Percentiles rank a stretch among this genome's conserved stretches.
Conservation (phyloP, 192 early-diverging fungal species). For the Ambispora gerdemannii region DNA sequence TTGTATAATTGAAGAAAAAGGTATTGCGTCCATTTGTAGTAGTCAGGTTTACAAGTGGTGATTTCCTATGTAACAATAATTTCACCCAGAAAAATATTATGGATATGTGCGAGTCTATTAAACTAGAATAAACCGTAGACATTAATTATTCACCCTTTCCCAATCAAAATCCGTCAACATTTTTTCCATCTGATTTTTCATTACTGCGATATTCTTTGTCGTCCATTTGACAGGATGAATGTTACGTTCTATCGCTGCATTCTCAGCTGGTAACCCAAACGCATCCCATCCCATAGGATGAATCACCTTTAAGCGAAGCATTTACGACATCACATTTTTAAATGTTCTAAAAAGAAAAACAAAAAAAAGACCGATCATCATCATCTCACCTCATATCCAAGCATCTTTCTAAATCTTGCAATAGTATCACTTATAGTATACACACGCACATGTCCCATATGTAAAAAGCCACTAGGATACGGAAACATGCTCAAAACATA, state of each 20-base stretch:
- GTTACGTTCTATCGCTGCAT: slow-evolving; percentile 85
- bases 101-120: background rate
- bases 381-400: slow-evolving; percentile 58
- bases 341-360: background rate
- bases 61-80: slow-evolving; percentile 58
- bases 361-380: background rate
- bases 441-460: slow-evolving; percentile 97
- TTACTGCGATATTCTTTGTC: slow-evolving; percentile 68
- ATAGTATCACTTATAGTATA: slow-evolving; percentile 91
- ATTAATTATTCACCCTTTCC: slow-evolving; percentile 57
- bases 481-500: slow-evolving; percentile 96
- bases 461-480: slow-evolving; percentile 87
- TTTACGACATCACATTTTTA: background rate
- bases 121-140: background rate
- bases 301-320: slow-evolving; percentile 48
- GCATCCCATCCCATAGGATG: slow-evolving; percentile 98
- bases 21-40: slow-evolving; percentile 94
- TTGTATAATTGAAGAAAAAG: slow-evolving; percentile 78
- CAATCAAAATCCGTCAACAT: slow-evolving; percentile 89
- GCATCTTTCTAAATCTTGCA: slow-evolving; percentile 73
- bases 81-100: background rate
- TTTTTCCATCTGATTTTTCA: slow-evolving; percentile 76
- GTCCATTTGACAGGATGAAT: slow-evolving; percentile 85
- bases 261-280: slow-evolving; percentile 97
- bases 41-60: slow-evolving; percentile 79